Evolutionary conservation across 1,284 basidiomycete species (phyloP).

Genomic region (Crocinoboletus sp.): DNA sequence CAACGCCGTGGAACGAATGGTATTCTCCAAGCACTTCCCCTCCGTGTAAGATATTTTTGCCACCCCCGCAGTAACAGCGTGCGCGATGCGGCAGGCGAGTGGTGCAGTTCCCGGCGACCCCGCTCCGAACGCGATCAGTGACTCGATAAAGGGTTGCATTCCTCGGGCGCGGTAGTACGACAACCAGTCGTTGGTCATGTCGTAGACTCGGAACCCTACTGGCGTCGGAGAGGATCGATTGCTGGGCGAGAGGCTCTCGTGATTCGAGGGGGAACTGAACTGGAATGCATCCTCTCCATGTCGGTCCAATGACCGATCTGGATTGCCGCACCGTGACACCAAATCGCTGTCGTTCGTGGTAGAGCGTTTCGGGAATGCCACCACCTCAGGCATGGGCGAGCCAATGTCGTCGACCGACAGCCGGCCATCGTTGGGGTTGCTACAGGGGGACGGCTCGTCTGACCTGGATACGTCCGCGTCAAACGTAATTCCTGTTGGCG

Average conservation of each 20-base stretch:
- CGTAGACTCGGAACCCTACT: slow-evolving; percentile 15
- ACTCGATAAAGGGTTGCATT: slow-evolving; percentile 15
- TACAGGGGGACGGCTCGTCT: background rate
- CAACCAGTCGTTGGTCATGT: slow-evolving; percentile 16
- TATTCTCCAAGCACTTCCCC: slow-evolving; percentile 13
- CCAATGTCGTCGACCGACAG: background rate
- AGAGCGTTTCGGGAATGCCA: background rate
- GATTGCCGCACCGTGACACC: background rate
- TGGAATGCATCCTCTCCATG: slow-evolving; percentile 1
- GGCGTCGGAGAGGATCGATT: background rate
- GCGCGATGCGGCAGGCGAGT: slow-evolving; percentile 22
- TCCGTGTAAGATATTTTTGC: slow-evolving; percentile 11
- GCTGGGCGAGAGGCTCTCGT: slow-evolving; percentile 9
- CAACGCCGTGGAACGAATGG: slow-evolving; percentile 18
- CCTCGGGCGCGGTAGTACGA: slow-evolving; percentile 21
- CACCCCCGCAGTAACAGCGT: slow-evolving; percentile 13
- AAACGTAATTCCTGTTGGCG: slow-evolving; percentile 8
- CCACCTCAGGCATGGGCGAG: background rate
- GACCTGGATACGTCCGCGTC: slow-evolving; percentile 3
- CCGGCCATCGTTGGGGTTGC: slow-evolving; percentile 1
- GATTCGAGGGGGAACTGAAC: slow-evolving; percentile 8
- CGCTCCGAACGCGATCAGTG: slow-evolving; percentile 20
- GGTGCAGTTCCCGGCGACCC: slow-evolving; percentile 8
- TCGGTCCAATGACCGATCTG: background rate
- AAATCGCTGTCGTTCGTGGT: background rate